Evolutionary conservation across 2,329 filamentous ascomycete species (phyloP), one percentile per base, ranked within the genome.

Genomic region (Cryphonectria parasitica): DNA sequence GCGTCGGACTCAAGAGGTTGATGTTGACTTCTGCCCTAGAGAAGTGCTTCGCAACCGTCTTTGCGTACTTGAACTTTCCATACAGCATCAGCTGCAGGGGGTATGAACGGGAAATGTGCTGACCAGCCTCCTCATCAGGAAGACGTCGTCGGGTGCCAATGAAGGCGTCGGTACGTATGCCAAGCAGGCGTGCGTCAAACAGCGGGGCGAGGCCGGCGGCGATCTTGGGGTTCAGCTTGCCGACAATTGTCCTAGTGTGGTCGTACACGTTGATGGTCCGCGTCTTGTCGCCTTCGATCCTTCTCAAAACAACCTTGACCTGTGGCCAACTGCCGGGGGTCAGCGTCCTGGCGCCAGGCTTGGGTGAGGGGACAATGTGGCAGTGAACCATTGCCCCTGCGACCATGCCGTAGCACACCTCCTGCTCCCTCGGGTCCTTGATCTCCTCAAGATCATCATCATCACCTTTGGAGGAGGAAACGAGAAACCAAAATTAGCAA

Each of bases 391-490:
- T 87, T 2, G 90, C 88, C 25, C 86, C 87, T 68, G 93, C 90
- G 28, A 97, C 81, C 81, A 92, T 91, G 58, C 94, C 94, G 77
- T 92, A 94, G 80, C 93, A 97, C 3, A 97, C 91, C 76, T 93
- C 89, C 77, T 93, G 88, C 28, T 90, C 86, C 63, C 84, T 87
- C 41, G 89, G 85, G 69, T 92, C 87, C 58, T 86, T 85, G 19
- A 90, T 79, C 49, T 89, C 82, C 7, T 86, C 80, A 4, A 89
- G 77, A 13, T 91, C 88, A 36, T 89, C 87, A 60, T 92, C 90
- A 25, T 83, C 84, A 34, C 71, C 78, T 74, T 36, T 17, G 15
- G 6, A 49, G 6, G 7, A 39, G 10, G 11, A 39, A 39, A 39
- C 8, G 11, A 39, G 36, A 39, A 76, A 77, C 41, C 76, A 76